phyloP scores from a whole-genome alignment of 495 filamentous ascomycete species.

The Melanomma pulvis-pyrius region DNA sequence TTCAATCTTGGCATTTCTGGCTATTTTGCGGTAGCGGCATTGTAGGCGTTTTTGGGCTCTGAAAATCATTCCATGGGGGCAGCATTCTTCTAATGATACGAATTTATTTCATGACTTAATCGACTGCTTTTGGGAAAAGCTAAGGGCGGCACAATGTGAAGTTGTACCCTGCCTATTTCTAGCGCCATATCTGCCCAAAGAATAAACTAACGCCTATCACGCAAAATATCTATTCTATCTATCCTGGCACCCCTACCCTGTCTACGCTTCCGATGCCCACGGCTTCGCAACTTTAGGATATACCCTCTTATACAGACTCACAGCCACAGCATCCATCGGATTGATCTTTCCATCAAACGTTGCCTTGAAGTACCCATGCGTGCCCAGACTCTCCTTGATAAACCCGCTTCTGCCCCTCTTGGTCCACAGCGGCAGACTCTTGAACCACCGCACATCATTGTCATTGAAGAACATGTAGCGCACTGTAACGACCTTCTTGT shows the following conservation, averaged over 20 bases:
- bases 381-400: constrained; percentile 91
- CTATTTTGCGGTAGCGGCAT: constrained; percentile 4
- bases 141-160: too few species aligned
- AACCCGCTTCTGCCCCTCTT: constrained; percentile 82
- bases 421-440: constrained; percentile 92
- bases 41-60: constrained; percentile 12
- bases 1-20: background rate
- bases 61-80: background rate
- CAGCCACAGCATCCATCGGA: constrained; percentile 87
- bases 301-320: constrained; percentile 91
- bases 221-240: background rate
- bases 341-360: constrained; percentile 96
- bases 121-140: too few species aligned
- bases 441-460: constrained; percentile 95
- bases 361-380: constrained; percentile 98
- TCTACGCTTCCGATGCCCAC: constrained; percentile 34
- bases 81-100: background rate
- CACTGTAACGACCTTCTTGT: constrained; percentile 93
- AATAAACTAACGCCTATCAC: too few species aligned
- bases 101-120: background rate
- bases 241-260: background rate
- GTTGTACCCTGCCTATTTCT: too few species aligned
- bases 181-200: too few species aligned
- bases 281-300: constrained; percentile 73
- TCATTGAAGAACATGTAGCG: constrained; percentile 99